Base-by-base conservation (phyloP, 768 basidiomycete species). In the Panaeolus cyanescens region DNA sequence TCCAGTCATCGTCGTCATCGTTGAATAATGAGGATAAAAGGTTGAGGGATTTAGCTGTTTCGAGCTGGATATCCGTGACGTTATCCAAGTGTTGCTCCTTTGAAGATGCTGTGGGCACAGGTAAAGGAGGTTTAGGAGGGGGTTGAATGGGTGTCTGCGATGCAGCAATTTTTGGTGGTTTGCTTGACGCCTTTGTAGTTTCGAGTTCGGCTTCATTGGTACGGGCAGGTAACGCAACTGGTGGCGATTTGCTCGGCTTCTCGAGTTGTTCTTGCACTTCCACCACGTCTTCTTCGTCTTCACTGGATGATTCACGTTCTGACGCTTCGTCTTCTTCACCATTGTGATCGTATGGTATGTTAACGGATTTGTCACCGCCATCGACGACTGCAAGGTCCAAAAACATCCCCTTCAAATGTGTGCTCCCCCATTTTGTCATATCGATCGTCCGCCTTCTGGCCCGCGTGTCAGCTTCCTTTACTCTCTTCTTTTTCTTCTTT, bases 401-500 rank as follows among this genome's bases (percentile, higher is more conserved):
- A 72, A 91, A 89, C 22, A 83, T 73, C 3, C 91, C 92, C 60
- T 84, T 90, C 66, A 93, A 66, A 71, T 92, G 87, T 17, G 79
- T 78, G 40, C 90, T 88, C 22, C 86, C 89, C 80, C 85, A 93
- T 55, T 81, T 80, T 15, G 84, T 82, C 65, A 91, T 87, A 67
- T 94, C 92, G 65, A 95, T 93, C 45, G 80, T 86, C 60, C 79
- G 78, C 60, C 83, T 75, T 61, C 89, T 77, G 1, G 91, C 86
- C 17, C 92, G 80, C 8, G 72, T 70, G 34, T 83, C 84, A 0
- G 85, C 84, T n/a, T 79, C 78, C 59, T 82, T 82, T 42, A 71
- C 60, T 59, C 78, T 77, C 59, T 76, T 82, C 66, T 79, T 85
- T 70, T 77, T 82, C 64, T 73, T 75, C 67, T 75, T 75, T 22